These are phyloP conservation scores for Mycena sp. DNA, from an alignment of 1,284 basidiomycete genomes.

Conservation along the genomic window DNA sequence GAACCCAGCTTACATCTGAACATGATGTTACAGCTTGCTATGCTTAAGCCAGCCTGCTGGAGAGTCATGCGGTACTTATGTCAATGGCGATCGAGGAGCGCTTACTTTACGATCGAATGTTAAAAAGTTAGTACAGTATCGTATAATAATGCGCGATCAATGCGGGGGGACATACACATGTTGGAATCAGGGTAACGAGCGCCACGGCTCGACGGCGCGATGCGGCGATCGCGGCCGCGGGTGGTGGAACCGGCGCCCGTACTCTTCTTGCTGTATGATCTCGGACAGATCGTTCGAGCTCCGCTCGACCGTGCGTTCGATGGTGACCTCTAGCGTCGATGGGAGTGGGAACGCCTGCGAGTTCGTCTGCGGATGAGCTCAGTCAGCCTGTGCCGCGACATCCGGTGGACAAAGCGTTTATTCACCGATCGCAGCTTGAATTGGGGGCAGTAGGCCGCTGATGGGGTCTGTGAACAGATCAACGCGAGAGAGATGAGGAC, in stretches of 20 bases:
- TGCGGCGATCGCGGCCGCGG: slow-evolving; percentile 14
- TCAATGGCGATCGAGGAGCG: too few relatives aligned
- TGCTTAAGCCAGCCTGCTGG: too few relatives aligned
- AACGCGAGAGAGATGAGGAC: neutral
- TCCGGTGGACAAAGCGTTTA: too few relatives aligned
- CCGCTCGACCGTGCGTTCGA: slow-evolving; percentile 13
- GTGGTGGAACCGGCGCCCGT: slow-evolving; percentile 10
- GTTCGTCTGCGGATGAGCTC: neutral
- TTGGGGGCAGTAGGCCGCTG: slow-evolving; percentile 12
- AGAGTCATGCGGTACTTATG: too few relatives aligned
- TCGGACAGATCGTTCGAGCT: slow-evolving; percentile 23
- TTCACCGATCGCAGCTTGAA: slow-evolving; percentile 12
- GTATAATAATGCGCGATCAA: too few relatives aligned
- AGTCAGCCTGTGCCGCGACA: too few relatives aligned
- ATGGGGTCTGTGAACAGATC: neutral
- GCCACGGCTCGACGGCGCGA: neutral
- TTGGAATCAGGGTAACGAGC: slow-evolving; percentile 15
- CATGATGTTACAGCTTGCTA: too few relatives aligned
- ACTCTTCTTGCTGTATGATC: neutral
- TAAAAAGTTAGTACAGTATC: too few relatives aligned
- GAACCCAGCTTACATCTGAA: too few relatives aligned
- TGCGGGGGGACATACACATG: too few relatives aligned
- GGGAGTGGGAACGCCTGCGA: neutral
- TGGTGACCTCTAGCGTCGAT: slow-evolving; percentile 15
- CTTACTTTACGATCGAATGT: too few relatives aligned